Percentiles rank a stretch among this genome's conserved stretches.
phyloP scores from a whole-genome alignment of 371 early-diverging fungal genomes.

The Mucor lusitanicus region DNA sequence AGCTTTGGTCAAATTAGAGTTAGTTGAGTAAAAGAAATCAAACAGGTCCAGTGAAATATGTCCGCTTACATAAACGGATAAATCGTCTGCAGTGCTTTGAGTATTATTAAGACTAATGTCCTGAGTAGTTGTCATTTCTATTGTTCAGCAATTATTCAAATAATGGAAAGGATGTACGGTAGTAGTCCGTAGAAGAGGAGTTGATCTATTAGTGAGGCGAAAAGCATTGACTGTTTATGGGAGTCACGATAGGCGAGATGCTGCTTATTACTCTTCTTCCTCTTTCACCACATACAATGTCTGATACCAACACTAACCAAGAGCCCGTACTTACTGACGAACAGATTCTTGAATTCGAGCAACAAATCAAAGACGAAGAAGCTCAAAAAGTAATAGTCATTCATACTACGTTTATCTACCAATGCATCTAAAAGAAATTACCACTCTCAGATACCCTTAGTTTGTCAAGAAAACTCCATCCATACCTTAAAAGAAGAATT shows the following conservation, averaged over 20 bases:
- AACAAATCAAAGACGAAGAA: conserved; percentile 66
- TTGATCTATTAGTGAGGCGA: neutral
- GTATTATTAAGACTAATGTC: neutral
- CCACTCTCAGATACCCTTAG: conserved; percentile 50
- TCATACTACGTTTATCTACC: neutral
- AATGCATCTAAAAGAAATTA: conserved; percentile 1
- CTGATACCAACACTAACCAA: conserved; percentile 5
- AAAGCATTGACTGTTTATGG: neutral
- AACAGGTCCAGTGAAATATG: neutral
- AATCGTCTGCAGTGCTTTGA: conserved; percentile 9
- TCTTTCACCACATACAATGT: neutral
- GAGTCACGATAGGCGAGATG: neutral
- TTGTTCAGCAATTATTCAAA: neutral
- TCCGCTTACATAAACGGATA: conserved; percentile 14
- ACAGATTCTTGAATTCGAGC: conserved; percentile 64
- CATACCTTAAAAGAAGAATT: conserved; percentile 57
- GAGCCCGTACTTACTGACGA: conserved; percentile 57
- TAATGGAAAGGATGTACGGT: neutral
- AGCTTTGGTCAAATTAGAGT: conserved; percentile 3
- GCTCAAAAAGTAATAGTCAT: conserved; percentile 45
- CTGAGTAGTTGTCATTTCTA: neutral
- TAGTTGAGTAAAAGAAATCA: neutral
- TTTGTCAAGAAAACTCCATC: conserved; percentile 55
- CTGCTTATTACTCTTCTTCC: neutral
- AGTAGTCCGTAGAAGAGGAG: neutral